Evolutionary conservation across 176 grass and related monocot genomes (phyloP).

Genomic region (Thinopyrum elongatum): DNA sequence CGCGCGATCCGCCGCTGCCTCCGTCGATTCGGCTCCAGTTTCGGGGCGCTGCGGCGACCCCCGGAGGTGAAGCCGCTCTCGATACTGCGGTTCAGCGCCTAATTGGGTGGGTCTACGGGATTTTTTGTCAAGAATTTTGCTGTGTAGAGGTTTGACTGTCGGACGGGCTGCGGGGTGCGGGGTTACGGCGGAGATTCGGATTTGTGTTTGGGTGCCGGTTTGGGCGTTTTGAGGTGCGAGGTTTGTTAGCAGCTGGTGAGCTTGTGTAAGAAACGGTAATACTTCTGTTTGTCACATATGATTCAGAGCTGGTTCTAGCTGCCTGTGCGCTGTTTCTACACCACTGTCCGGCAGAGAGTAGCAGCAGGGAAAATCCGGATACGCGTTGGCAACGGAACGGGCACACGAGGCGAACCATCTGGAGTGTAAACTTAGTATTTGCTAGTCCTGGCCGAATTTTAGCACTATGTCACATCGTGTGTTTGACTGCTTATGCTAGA

Average conservation of each 20-base stretch:
- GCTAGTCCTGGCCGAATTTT: background rate
- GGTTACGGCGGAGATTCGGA: slow-evolving; percentile 36
- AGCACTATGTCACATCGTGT: background rate
- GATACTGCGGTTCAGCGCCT: background rate
- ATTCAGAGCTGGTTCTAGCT: background rate
- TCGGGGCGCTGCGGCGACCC: slow-evolving; percentile 5
- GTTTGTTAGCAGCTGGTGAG: background rate
- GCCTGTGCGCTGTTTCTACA: slow-evolving; percentile 18
- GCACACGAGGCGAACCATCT: background rate
- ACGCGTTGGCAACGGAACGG: background rate
- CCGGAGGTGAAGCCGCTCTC: slow-evolving; percentile 35
- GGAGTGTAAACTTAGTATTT: background rate
- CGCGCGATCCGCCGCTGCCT: slow-evolving; percentile 28
- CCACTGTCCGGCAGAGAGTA: background rate
- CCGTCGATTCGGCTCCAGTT: slow-evolving; percentile 28
- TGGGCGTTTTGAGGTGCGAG: background rate
- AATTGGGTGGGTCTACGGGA: slow-evolving; percentile 26
- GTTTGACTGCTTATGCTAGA: background rate
- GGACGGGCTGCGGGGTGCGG: background rate
- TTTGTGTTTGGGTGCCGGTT: slow-evolving; percentile 20
- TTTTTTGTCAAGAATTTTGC: slow-evolving; percentile 25
- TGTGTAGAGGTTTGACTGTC: slow-evolving; percentile 1
- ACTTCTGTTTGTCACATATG: background rate
- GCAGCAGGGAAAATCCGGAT: background rate
- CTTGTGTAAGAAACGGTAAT: background rate